Evolutionary conservation across 225 moss, liverwort and hornwort genomes (phyloP), one percentile per base, ranked within the genome.

Genomic region (Bryoerythrophyllum caledonicum): DNA sequence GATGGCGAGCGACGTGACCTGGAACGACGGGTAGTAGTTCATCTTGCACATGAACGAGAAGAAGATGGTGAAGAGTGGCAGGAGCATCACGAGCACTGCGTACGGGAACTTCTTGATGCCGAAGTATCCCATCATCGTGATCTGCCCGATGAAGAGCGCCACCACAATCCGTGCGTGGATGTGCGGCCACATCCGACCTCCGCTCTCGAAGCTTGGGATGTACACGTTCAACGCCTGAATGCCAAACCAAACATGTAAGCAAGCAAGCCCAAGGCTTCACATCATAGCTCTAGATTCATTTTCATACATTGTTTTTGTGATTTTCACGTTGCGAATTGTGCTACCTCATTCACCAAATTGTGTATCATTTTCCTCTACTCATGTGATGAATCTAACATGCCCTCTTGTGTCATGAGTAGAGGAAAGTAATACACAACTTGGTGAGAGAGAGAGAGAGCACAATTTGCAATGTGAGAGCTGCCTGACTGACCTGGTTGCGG

Each of bases 151-250:
- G 66, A 91, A 86, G 6, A 88, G 76, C 0, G 86, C 78, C 2
- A 67, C 84, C 24, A 88, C 72, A 2, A 91, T 80, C 19, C 88
- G 84, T 0, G 80, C 40, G 20, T 91, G 88, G 40, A 88, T 84
- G 43, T 91, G 91, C 0, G 91, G 91, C 88, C 91, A 88, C 88
- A 91, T 88, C 3, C 88, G 76, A 4, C 90, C 90, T 13, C 86
- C 82, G 23, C 90, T 91, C 60, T 91, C 88, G 19, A 84, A 86
- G 0, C 70, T 82, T 0, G 90, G 90, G 17, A 82, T 74, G 35
- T 90, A 90, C 8, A 90, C 90, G 8, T 88, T 88, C 63, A 90
- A 74, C 4, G 90, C 90, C 90, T 90, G 83, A 68, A 67, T 59
- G 0, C 8, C 7, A 44, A 19, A 40, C 13, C 0, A 6, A 10